Percentiles rank a stretch among this genome's conserved stretches.
phyloP scores from a whole-genome alignment of 2,329 filamentous ascomycete genomes.

The Scytalidium lignicola region DNA sequence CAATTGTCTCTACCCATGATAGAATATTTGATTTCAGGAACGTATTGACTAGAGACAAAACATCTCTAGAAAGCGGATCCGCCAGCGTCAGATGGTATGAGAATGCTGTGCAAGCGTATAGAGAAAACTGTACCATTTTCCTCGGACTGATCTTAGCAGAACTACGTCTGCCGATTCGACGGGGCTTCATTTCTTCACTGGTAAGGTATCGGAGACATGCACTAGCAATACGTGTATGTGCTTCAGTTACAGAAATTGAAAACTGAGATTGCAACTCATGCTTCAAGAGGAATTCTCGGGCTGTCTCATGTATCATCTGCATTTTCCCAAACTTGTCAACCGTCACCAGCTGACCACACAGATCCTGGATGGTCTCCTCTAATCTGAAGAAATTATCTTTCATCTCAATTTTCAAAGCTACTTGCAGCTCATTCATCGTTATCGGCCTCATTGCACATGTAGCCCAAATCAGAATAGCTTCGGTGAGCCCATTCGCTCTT shows the following conservation, averaged over 20 bases:
- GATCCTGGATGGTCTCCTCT: conserved; percentile 21
- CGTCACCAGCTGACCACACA: conserved; percentile 33
- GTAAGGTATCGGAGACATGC: conserved; percentile 22
- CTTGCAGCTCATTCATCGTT: conserved; percentile 28
- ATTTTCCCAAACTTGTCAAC: conserved; percentile 29
- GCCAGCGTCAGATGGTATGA: conserved; percentile 21
- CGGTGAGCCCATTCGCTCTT: conserved; percentile 26
- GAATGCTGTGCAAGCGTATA: conserved; percentile 24
- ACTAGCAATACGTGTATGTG: conserved; percentile 20
- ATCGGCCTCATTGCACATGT: conserved; percentile 30
- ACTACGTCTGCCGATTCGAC: conserved; percentile 2
- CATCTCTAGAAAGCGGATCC: conserved; percentile 11
- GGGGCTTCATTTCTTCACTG: conserved; percentile 15
- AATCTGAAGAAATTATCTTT: conserved; percentile 25
- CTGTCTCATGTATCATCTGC: conserved; percentile 30
- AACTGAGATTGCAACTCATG: conserved; percentile 12
- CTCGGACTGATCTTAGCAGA: neutral
- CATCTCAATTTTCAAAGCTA: conserved; percentile 30
- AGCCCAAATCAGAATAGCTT: conserved; percentile 33
- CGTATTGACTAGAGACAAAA: conserved; percentile 15
- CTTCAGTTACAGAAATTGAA: conserved; percentile 13
- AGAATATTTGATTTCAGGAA: conserved; percentile 26
- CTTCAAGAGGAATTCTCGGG: conserved; percentile 12
- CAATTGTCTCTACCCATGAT: conserved; percentile 27
- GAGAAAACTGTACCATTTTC: conserved; percentile 6